Evolutionary conservation across 1,139 yeast genomes (phyloP), one percentile per base, ranked within the genome.

Genomic region (Blastobotrys proliferans): DNA sequence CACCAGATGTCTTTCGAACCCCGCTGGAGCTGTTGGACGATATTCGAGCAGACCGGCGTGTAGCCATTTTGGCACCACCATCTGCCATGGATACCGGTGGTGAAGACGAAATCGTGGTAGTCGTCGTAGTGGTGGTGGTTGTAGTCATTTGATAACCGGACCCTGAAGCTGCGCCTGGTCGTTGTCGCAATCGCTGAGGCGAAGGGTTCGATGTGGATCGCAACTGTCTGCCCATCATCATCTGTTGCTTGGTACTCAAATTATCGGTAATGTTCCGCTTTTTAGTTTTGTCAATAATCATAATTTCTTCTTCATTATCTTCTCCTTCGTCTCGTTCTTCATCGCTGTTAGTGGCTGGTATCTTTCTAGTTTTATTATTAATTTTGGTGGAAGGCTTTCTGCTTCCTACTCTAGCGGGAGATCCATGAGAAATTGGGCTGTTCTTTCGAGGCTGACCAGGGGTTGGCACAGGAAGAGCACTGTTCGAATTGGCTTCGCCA

Each of bases 401-500:
- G 42, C 22, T 6, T 25, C 37, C 18, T 5, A 19, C 21, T 22
- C 40, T 33, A n/a, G 36, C 40, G 14, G 40, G 43, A n/a, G 30
- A 28, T 6, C 31, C 31, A 2, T 38, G 50, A 41, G 57, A 35
- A n/a, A n/a, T n/a, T 46, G 65, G 52, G 47, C 56, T 51, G 37
- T 49, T 49, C 46, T 92, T 92, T 60, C 98, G 76, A 26, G 98
- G 98, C 65, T 92, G 98, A 1, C 98, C 98, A 0, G 98, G 97
- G 1, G 96, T 86, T 40, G 87, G 87, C 51, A 77, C 77, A 2
- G 97, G 98, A 20, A 92, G 88, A 0, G 92, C 94, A 16, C 81
- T 76, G 54, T 77, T 83, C 30, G 79, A 76, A 49, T 81, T 74
- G 45, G 83, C 72, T 14, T 81, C 84, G 1, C 84, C 82, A 37